Evolutionary conservation across 257 asterid genomes (phyloP), one percentile per base, ranked within the genome.

Genomic region (Fraxinus quadrangulata): DNA sequence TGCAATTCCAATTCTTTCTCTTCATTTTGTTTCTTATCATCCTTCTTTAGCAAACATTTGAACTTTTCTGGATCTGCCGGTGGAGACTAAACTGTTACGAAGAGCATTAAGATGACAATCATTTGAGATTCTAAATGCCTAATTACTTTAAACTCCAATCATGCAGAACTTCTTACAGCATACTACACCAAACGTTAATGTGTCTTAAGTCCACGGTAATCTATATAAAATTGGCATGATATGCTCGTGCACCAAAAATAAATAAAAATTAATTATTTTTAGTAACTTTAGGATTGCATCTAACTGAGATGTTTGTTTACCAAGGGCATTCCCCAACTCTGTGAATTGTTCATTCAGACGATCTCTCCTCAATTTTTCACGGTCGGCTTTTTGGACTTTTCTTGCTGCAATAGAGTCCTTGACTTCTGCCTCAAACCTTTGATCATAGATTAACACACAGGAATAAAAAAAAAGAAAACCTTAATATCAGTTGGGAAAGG

Each of bases 351-450:
- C 98, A 75, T 96, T 96, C 81, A 92, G 82, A 56, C 97, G 98
- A 86, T 94, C 99, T 90, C 99, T 91, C 90, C 99, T 89, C 84
- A 96, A 81, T 81, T 87, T 94, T 87, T 94, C 99, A 21, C 98
- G 97, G 78, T 91, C 99, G 76, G 99, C 98, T 63, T 96, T 96
- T 76, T 94, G 98, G 72, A 90, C 93, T 88, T 91, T 94, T 84
- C 99, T 88, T 71, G 98, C 91, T 75, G 92, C 82, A 72, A 77
- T 65, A 72, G 93, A 72, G 83, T 88, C 94, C 83, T 82, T 93
- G 7, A 78, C 40, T 84, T 91, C 98, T 73, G 88, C 83, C 82
- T 90, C 99, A 83, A 82, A 81, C 82, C 97, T 88, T 85, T 47
- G 74, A 73, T 79, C 81, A 77, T 73, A 65, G 51, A 72, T 70